A percentile compares a stretch with the other conserved stretches of the same genome.
phyloP scores from a whole-genome alignment of 345 rosid species.

The Limnanthes douglasii region DNA sequence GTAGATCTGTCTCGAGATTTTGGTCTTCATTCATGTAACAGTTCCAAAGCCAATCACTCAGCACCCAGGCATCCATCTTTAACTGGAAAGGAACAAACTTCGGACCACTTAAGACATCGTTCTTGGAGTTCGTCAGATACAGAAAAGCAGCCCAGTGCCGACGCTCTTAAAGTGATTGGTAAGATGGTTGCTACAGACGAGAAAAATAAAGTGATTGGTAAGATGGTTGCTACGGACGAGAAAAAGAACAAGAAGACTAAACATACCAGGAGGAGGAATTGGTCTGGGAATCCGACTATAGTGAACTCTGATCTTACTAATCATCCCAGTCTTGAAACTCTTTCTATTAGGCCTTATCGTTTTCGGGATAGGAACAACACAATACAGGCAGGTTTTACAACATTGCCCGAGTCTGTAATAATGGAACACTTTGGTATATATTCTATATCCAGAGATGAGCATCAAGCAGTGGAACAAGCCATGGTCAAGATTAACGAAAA shows the following conservation, averaged over 20 bases:
- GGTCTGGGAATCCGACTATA: conserved; percentile 20
- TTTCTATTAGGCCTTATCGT: conserved; percentile 48
- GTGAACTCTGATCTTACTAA: conserved; percentile 22
- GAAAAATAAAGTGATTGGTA: conserved; percentile 74
- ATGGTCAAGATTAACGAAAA: too few relatives aligned
- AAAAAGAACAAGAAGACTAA: conserved; percentile 19
- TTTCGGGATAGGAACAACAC: conserved; percentile 83
- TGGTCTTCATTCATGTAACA: conserved; percentile 40
- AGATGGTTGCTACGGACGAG: conserved; percentile 39
- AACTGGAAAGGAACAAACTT: conserved; percentile 20
- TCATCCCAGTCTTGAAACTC: conserved; percentile 34
- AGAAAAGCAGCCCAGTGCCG: conserved; percentile 38
- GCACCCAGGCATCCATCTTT: conserved; percentile 27
- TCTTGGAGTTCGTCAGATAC: conserved; percentile 25
- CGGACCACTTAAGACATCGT: conserved; percentile 19
- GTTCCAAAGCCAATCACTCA: conserved; percentile 14
- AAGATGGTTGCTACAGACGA: conserved; percentile 42
- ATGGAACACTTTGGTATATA: too few relatives aligned
- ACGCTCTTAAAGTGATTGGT: conserved; percentile 77
- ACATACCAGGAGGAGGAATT: conserved; percentile 15
- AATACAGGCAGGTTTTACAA: conserved; percentile 55
- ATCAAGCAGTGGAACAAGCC: too few relatives aligned
- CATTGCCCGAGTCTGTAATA: conserved; percentile 70
- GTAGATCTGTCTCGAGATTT: conserved; percentile 29
- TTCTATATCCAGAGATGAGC: too few relatives aligned